Percentiles rank a stretch among this genome's conserved stretches.
Conservation (phyloP, 176 grass and related monocot genomes). For the Oryza australiensis region DNA sequence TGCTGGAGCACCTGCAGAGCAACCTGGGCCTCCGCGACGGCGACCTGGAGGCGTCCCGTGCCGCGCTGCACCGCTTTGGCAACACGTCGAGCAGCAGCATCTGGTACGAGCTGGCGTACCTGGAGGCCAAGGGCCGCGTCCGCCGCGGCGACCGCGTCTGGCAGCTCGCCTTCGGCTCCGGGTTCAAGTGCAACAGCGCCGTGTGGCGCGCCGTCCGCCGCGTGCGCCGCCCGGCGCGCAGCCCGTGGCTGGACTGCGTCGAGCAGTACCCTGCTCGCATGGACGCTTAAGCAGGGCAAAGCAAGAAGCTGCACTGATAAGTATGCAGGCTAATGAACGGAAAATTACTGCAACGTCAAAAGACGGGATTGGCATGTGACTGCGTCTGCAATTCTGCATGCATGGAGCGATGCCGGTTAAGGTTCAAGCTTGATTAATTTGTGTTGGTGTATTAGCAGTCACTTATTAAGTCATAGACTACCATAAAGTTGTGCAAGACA, state of each 20-base stretch:
- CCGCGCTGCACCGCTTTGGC: slow-evolving; percentile 90
- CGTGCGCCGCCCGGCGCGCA: slow-evolving; percentile 63
- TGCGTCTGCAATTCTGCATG: background rate
- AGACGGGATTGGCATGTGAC: background rate
- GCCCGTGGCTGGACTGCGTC: slow-evolving; percentile 78
- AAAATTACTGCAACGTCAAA: background rate
- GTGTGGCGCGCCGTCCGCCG: slow-evolving; percentile 84
- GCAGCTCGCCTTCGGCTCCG: slow-evolving; percentile 98
- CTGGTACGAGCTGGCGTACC: slow-evolving; percentile 96
- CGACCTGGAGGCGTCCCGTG: slow-evolving; percentile 87
- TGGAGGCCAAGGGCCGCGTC: slow-evolving; percentile 88
- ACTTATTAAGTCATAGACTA: background rate
- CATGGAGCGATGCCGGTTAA: background rate
- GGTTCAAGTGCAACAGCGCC: slow-evolving; percentile 99
- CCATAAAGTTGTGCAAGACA: background rate
- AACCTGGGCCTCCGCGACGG: slow-evolving; percentile 74
- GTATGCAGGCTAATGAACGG: background rate
- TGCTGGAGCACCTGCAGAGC: slow-evolving; percentile 87
- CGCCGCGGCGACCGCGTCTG: slow-evolving; percentile 90
- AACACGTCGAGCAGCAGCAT: slow-evolving; percentile 98
- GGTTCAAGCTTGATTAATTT: slow-evolving; percentile 3
- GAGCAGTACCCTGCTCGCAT: slow-evolving; percentile 71
- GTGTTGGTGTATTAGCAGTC: slow-evolving; percentile 18
- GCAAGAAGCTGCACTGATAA: background rate
- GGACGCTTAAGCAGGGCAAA: slow-evolving; percentile 21